These are phyloP conservation scores for Fusarium sp. DNA, from an alignment of 2,329 filamentous ascomycete genomes.

Conservation along the genomic window DNA sequence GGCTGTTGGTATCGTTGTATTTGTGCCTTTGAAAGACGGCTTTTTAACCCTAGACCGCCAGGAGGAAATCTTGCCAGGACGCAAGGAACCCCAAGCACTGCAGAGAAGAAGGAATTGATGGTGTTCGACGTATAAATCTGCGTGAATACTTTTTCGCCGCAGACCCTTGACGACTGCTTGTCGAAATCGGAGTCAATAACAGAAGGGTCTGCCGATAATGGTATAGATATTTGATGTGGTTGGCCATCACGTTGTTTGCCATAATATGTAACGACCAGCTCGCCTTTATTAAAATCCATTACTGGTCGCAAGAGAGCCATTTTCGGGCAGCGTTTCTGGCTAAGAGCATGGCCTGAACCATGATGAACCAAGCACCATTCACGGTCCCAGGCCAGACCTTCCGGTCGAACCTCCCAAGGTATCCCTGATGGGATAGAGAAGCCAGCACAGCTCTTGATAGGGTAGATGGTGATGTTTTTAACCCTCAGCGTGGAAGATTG, in stretches of 20 bases:
- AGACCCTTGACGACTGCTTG: constrained; percentile 76
- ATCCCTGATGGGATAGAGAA: constrained; percentile 76
- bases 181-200: constrained; percentile 63
- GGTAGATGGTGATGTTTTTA: constrained; percentile 82
- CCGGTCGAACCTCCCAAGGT: constrained; percentile 82
- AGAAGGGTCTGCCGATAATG: constrained; percentile 77
- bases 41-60: constrained; percentile 70
- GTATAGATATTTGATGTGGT: constrained; percentile 63
- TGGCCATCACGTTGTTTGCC: constrained; percentile 51
- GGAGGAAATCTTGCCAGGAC: constrained; percentile 87
- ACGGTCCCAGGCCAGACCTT: constrained; percentile 93
- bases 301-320: constrained; percentile 88
- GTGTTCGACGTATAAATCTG: constrained; percentile 76
- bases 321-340: constrained; percentile 87
- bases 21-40: constrained; percentile 80
- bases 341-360: constrained; percentile 86
- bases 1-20: constrained; percentile 70
- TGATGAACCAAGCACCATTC: constrained; percentile 96
- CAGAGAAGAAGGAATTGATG: constrained; percentile 84
- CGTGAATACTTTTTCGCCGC: constrained; percentile 82
- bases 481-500: constrained; percentile 55
- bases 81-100: constrained; percentile 82
- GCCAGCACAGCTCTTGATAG: constrained; percentile 94
- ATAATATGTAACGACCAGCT: constrained; percentile 73
- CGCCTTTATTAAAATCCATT: constrained; percentile 78